A percentile compares a stretch with the other conserved stretches of the same genome.
phyloP scores from a whole-genome alignment of 1,284 basidiomycete species.

The Stygiomarasmius scandens region DNA sequence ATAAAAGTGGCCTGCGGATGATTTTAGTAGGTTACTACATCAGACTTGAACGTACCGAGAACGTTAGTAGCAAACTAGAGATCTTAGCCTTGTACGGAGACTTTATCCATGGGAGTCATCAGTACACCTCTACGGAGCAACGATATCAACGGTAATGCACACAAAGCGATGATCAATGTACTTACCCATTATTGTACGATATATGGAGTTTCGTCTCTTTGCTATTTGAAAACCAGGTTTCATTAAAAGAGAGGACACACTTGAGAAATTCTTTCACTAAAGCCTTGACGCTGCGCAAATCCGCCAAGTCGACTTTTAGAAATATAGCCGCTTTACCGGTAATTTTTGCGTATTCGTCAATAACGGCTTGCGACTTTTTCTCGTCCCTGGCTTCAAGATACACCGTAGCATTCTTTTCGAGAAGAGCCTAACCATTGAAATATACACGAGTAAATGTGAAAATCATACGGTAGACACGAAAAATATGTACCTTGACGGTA shows the following conservation, averaged over 20 bases:
- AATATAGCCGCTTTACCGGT: constrained; percentile 44
- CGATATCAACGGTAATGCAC: not conserved
- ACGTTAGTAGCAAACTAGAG: constrained; percentile 58
- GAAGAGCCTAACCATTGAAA: constrained; percentile 16
- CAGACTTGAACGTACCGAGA: constrained; percentile 30
- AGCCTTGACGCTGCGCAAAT: constrained; percentile 48
- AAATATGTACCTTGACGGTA: constrained; percentile 6
- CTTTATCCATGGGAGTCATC: constrained; percentile 38
- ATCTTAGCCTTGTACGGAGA: constrained; percentile 58
- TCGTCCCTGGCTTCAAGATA: constrained; percentile 56
- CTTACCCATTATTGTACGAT: constrained; percentile 49
- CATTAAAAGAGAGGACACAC: constrained; percentile 14
- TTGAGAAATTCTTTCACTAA: constrained; percentile 49
- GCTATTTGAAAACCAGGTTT: constrained; percentile 23
- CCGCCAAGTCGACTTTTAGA: constrained; percentile 57
- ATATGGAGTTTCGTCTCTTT: constrained; percentile 43
- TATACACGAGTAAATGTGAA: constrained; percentile 15
- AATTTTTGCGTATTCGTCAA: constrained; percentile 35
- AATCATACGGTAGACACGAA: not conserved
- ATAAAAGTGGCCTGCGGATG: constrained; percentile 13
- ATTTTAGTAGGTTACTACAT: not conserved
- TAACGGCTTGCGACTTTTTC: constrained; percentile 46
- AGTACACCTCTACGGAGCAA: constrained; percentile 46
- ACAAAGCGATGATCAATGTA: constrained; percentile 1
- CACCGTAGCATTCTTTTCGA: constrained; percentile 51